Percentiles rank a stretch among this genome's conserved stretches.
phyloP scores from a whole-genome alignment of 225 moss, liverwort and hornwort species.

The Pseudoscleropodium purum region DNA sequence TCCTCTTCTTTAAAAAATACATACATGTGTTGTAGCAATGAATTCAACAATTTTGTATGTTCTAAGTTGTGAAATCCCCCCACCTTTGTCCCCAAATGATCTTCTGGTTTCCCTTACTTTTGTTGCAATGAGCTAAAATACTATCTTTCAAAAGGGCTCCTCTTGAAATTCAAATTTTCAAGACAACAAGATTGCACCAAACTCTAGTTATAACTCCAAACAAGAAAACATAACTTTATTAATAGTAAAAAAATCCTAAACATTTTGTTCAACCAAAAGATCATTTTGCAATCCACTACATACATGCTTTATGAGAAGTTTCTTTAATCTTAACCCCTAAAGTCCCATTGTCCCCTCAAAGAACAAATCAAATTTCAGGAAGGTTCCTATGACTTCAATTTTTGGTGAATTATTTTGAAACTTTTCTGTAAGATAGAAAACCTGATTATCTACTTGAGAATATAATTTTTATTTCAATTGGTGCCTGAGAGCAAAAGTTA shows the following conservation, averaged over 20 bases:
- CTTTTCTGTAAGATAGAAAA: too few species aligned
- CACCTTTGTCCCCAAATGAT: fast-evolving
- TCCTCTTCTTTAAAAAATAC: background rate
- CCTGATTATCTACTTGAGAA: too few species aligned
- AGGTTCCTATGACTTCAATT: too few species aligned
- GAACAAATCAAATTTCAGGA: too few species aligned
- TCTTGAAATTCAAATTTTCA: too few species aligned
- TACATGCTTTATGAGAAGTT: too few species aligned
- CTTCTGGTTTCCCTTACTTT: background rate
- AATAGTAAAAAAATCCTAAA: background rate
- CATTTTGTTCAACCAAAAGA: background rate
- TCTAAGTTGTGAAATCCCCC: background rate
- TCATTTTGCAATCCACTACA: background rate
- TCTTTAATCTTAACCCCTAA: too few species aligned
- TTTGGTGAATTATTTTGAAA: too few species aligned
- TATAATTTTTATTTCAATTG: too few species aligned
- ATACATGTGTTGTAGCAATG: fast-evolving
- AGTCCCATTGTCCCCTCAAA: too few species aligned
- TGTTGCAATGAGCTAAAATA: background rate
- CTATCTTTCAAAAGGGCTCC: background rate
- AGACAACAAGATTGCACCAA: too few species aligned
- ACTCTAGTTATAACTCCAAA: background rate
- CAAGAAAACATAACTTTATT: background rate
- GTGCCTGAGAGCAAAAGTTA: too few species aligned
- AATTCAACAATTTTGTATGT: background rate